A percentile compares a stretch with the other conserved stretches of the same genome.
Evolutionary conservation across 306 rosid genomes (phyloP).

Genomic region (Castanea sativa): DNA sequence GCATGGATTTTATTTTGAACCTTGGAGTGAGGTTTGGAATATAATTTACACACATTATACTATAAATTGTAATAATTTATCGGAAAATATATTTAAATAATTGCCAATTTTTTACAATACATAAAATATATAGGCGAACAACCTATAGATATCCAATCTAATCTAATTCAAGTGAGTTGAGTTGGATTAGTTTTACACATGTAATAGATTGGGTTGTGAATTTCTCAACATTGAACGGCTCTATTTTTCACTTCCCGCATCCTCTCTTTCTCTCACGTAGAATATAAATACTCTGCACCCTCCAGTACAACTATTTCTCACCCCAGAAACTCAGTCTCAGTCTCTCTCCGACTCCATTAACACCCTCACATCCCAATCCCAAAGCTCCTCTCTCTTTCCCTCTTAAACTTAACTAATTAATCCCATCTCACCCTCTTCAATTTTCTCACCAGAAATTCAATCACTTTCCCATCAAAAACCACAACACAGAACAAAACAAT

Average conservation of each 20-base stretch:
- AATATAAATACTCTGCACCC: background rate
- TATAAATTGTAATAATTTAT: too few relatives aligned
- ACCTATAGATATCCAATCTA: too few relatives aligned
- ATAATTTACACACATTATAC: too few relatives aligned
- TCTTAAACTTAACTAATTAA: background rate
- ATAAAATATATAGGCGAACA: too few relatives aligned
- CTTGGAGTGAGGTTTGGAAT: too few relatives aligned
- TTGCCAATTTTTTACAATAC: too few relatives aligned
- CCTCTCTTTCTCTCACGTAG: background rate
- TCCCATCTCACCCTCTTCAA: background rate
- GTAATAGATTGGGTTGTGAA: too few relatives aligned
- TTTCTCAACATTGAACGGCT: slow-evolving; percentile 21
- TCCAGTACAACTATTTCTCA: background rate
- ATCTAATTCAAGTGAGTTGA: too few relatives aligned
- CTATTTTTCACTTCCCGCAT: slow-evolving; percentile 30
- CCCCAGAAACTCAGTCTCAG: background rate
- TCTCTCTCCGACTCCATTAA: background rate
- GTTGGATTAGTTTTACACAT: too few relatives aligned
- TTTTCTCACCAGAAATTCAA: slow-evolving; percentile 4
- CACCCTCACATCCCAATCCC: slow-evolving; percentile 1
- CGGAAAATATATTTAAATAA: too few relatives aligned
- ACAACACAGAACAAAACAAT: slow-evolving; percentile 18
- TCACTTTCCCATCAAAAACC: background rate
- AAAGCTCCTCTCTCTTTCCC: background rate
- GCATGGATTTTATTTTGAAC: too few relatives aligned